Conservation (phyloP, 192 early-diverging fungal genomes). For the Coemansia interrupta region DNA sequence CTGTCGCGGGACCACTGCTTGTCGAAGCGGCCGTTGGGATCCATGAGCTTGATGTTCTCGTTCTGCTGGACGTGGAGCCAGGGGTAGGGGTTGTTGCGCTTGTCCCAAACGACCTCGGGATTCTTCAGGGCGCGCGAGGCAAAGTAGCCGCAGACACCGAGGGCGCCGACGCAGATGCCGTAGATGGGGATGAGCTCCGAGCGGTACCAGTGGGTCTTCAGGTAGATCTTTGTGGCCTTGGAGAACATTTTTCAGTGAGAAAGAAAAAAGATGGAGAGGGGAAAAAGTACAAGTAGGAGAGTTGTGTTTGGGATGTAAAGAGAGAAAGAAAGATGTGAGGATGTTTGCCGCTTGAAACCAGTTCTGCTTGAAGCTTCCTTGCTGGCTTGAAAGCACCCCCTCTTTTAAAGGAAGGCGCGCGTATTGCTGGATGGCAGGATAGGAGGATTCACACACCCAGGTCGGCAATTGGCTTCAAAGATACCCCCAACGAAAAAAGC, state of each 20-base stretch:
- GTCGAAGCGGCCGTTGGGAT: conserved; percentile 45
- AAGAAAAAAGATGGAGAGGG: conserved; percentile 7
- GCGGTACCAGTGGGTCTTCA: conserved; percentile 55
- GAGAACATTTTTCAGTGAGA: conserved; percentile 30
- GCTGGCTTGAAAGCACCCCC: neutral
- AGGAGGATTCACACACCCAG: too few species aligned
- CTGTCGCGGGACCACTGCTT: conserved; percentile 49
- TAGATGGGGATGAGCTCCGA: conserved; percentile 53
- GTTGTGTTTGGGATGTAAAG: conserved; percentile 6
- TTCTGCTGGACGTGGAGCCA: conserved; percentile 53
- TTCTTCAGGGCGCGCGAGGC: conserved; percentile 33
- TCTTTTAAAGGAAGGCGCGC: too few species aligned
- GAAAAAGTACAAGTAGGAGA: conserved; percentile 5
- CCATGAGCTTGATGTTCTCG: conserved; percentile 53
- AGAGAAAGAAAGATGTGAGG: conserved; percentile 16
- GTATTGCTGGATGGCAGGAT: too few species aligned
- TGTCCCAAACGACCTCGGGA: conserved; percentile 54
- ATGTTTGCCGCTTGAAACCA: conserved; percentile 5
- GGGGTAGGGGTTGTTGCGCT: conserved; percentile 48
- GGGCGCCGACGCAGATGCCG: conserved; percentile 32
- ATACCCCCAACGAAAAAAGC: too few species aligned
- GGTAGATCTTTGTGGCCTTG: conserved; percentile 44
- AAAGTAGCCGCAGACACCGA: conserved; percentile 43
- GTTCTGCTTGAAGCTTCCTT: neutral
- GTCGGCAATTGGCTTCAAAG: too few species aligned